Conservation (phyloP, 768 basidiomycete genomes). For the Boletus eberwhitei region DNA sequence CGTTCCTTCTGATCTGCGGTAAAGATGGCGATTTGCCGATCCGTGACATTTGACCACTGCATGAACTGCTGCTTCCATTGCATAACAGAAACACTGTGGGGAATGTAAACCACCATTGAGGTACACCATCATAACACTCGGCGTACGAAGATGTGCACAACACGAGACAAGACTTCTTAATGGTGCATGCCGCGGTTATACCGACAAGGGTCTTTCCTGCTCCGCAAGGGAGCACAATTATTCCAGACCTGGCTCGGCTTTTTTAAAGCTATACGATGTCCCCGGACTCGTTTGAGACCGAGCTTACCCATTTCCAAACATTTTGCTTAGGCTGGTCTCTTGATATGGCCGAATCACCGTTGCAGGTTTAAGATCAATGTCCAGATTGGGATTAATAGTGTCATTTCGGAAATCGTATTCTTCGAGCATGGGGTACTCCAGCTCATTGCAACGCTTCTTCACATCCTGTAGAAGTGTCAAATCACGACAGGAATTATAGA, state of each 20-base stretch:
- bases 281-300: neutral
- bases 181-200: slow-evolving; percentile 99
- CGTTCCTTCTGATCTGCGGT: slow-evolving; percentile 98
- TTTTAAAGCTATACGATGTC: slow-evolving; percentile 8
- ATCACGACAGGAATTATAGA: neutral
- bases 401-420: slow-evolving; percentile 99
- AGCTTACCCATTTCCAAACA: slow-evolving; percentile 96
- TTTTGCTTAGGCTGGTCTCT: slow-evolving; percentile 96
- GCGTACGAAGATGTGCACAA: slow-evolving; percentile 96
- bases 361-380: slow-evolving; percentile 97
- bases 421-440: slow-evolving; percentile 97
- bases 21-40: slow-evolving; percentile 94
- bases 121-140: neutral
- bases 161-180: slow-evolving; percentile 98
- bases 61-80: slow-evolving; percentile 99
- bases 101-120: slow-evolving; percentile 7
- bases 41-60: slow-evolving; percentile 97
- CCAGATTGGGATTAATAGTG: slow-evolving; percentile 91
- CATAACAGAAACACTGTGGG: slow-evolving; percentile 80
- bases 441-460: slow-evolving; percentile 93
- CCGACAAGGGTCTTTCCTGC: slow-evolving; percentile 99
- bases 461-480: slow-evolving; percentile 62
- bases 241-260: slow-evolving; percentile 95
- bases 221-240: slow-evolving; percentile 97
- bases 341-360: slow-evolving; percentile 98